Evolutionary conservation across 2,329 filamentous ascomycete species (phyloP), one percentile per base, ranked within the genome.

Genomic region (Xylaria digitata): DNA sequence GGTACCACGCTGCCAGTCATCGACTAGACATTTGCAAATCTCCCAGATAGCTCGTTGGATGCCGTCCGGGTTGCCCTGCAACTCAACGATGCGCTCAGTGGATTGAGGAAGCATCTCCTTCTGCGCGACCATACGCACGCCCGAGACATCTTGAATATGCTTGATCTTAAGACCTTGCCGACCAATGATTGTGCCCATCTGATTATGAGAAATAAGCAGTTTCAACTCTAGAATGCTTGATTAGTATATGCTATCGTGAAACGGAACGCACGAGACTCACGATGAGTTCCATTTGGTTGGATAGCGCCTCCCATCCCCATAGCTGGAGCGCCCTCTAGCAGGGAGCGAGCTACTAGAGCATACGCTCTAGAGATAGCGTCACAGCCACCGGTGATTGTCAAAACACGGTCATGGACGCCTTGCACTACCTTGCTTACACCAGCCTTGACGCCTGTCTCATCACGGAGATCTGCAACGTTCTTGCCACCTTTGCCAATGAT

Each of bases 61-160:
- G 67, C 95, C 94, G 62, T 97, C 94, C 17, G 96, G 94, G 19
- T 92, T 95, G 74, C 96, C 96, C 79, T 97, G 94, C 52, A 99
- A 91, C 79, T 99, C 96, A 71, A 99, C 96, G 75, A 99, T 94
- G 71, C 96, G 92, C 84, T 99, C 96, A 40, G 96, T 99, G 6
- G 96, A 99, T 81, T 99, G 96, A 42, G 96, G 96, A 7, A 99
- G 90, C 96, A 99, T 99, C 77, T 99, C 96, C 83, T 99, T 99
- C 82, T 99, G 96, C 46, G 96, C 96, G 55, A 99, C 94, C 96
- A 99, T 99, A 78, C 96, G 94, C 66, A 98, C 96, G 71, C 94
- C 94, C 5, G 96, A 98, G 34, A 90, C 90, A 80, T 99, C 96
- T 80, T 99, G 96, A 74, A 99, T 99, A 80, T 97, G 93, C 87